Percentiles rank a stretch among this genome's conserved stretches.
Evolutionary conservation across 345 rosid genomes (phyloP).

Genomic region (Salix suchowensis): DNA sequence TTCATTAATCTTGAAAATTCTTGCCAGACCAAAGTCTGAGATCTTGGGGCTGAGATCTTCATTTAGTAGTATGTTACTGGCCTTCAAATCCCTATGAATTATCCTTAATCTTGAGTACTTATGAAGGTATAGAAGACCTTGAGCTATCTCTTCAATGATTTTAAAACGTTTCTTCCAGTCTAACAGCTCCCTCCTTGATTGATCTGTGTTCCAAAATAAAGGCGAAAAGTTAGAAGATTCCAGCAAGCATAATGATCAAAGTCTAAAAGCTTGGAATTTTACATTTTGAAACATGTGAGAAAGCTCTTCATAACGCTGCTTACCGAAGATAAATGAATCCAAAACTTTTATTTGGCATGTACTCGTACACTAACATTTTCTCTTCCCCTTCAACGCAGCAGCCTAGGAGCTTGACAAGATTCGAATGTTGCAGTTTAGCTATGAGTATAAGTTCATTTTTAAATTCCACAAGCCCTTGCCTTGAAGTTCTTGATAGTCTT

Average conservation of each 20-base stretch:
- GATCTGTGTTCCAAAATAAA: background rate
- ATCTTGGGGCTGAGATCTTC: conserved; percentile 15
- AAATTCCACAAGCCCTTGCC: conserved; percentile 26
- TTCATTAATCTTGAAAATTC: conserved; percentile 3
- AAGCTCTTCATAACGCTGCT: too few species aligned
- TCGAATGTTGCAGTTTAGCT: conserved; percentile 19
- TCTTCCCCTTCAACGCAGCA: conserved; percentile 17
- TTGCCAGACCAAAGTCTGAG: conserved; percentile 23
- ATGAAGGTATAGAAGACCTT: conserved; percentile 14
- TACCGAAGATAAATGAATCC: conserved; percentile 20
- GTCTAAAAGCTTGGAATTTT: background rate
- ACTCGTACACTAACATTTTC: conserved; percentile 23
- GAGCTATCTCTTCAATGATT: conserved; percentile 12
- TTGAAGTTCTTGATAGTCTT: conserved; percentile 13
- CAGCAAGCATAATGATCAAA: background rate
- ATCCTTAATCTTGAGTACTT: conserved; percentile 8
- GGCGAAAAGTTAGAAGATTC: background rate
- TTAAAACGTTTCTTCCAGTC: conserved; percentile 8
- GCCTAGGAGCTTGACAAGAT: conserved; percentile 20
- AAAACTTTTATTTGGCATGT: conserved; percentile 19
- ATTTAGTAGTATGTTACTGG: conserved; percentile 19
- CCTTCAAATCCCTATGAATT: conserved; percentile 22
- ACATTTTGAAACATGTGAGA: too few species aligned
- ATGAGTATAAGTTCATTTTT: conserved; percentile 26
- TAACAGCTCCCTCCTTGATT: conserved; percentile 3